Percentiles rank a stretch among this genome's conserved stretches.
Conservation (phyloP, 2,329 filamentous ascomycete species). For the Tolypocladium nubicola region DNA sequence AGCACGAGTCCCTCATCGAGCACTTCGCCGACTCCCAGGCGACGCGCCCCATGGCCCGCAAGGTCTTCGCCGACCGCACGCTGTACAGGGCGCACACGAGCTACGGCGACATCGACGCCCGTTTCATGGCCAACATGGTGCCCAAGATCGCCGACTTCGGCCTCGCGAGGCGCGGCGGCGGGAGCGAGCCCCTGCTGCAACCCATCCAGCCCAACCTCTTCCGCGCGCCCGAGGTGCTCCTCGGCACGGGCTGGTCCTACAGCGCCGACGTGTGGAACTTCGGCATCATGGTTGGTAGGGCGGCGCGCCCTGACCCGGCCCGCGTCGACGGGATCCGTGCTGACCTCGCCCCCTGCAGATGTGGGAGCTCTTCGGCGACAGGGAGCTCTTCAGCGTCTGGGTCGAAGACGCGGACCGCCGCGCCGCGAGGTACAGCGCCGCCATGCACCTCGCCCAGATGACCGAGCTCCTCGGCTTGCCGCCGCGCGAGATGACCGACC, state of each 20-base stretch:
- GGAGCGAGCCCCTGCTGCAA: conserved; percentile 3
- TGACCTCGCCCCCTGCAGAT: not conserved
- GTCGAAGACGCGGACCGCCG: not conserved
- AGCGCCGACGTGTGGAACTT: conserved; percentile 9
- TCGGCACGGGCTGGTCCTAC: conserved; percentile 8
- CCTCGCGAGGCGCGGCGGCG: conserved; percentile 5
- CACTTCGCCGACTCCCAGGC: conserved; percentile 6
- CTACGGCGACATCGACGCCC: conserved; percentile 6
- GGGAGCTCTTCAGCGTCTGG: not conserved
- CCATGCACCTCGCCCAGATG: not conserved
- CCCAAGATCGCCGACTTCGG: conserved; percentile 10
- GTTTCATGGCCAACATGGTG: conserved; percentile 3
- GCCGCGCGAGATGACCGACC: not conserved
- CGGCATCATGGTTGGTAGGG: not conserved
- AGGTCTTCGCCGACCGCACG: conserved; percentile 3
- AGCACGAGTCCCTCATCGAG: conserved; percentile 9
- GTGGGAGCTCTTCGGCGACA: not conserved
- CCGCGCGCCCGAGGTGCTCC: conserved; percentile 9
- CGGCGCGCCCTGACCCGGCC: too few species aligned
- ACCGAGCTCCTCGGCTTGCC: not conserved
- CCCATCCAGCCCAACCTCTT: conserved; percentile 9
- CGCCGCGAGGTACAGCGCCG: not conserved
- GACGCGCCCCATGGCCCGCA: conserved; percentile 3
- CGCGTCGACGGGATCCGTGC: too few species aligned
- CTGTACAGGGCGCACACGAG: conserved; percentile 8